Percentiles rank a stretch among this genome's conserved stretches.
Evolutionary conservation across 306 rosid species (phyloP).

Genomic region (Betula pendula): DNA sequence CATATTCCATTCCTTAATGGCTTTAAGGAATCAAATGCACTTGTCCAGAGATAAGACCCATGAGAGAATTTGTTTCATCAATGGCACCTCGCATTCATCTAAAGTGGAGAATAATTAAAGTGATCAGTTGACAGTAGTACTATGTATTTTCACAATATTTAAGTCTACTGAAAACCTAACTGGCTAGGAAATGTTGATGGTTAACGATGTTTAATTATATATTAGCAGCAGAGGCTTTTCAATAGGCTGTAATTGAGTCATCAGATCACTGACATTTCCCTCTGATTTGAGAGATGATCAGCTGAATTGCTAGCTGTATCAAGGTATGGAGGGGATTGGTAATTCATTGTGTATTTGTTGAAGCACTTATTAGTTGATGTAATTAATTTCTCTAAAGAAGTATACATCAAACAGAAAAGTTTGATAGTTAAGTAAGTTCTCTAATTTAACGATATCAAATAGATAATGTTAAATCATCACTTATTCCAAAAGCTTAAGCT

Average conservation of each 20-base stretch:
- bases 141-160: slow-evolving; percentile 27
- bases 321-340: too few species aligned
- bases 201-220: background rate
- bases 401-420: background rate
- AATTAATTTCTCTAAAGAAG: background rate
- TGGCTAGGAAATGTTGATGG: too few species aligned
- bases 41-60: slow-evolving; percentile 24
- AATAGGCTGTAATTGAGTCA: background rate
- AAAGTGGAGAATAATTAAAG: slow-evolving; percentile 45
- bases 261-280: background rate
- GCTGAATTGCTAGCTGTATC: too few species aligned
- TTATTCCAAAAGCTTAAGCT: too few species aligned
- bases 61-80: slow-evolving; percentile 27
- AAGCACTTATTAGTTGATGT: background rate
- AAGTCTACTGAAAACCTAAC: slow-evolving; percentile 5
- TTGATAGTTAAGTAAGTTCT: background rate
- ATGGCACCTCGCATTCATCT: slow-evolving; percentile 29
- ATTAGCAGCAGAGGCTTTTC: background rate
- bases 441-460: background rate
- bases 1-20: slow-evolving; percentile 35
- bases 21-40: slow-evolving; percentile 46
- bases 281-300: too few species aligned
- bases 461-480: too few species aligned
- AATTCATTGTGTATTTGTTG: too few species aligned
- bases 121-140: slow-evolving; percentile 9